Evolutionary conservation across 2,329 filamentous ascomycete species (phyloP).

Genomic region (Nothomitra cinnamomea): DNA sequence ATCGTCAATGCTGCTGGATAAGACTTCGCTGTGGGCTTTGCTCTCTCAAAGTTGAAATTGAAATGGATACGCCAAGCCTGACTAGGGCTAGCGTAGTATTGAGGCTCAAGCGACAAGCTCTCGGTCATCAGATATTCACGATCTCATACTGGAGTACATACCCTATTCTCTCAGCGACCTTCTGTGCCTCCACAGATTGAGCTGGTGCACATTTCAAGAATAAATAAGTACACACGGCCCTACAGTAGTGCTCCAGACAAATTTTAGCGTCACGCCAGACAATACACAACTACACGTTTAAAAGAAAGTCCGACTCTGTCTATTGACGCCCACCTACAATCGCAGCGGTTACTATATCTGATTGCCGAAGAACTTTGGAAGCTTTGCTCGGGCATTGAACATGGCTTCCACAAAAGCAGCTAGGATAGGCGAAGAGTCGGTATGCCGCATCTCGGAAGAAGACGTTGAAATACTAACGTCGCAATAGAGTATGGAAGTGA

Average conservation of each 20-base stretch:
- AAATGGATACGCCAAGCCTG: constrained; percentile 1
- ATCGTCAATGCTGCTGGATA: not conserved
- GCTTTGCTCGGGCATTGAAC: not conserved
- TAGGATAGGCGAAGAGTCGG: constrained; percentile 60
- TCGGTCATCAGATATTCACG: not conserved
- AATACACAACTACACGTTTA: too few species aligned
- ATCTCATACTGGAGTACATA: too few species aligned
- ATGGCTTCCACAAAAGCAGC: constrained; percentile 49
- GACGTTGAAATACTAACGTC: not conserved
- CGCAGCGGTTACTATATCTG: too few species aligned
- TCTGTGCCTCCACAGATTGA: too few species aligned
- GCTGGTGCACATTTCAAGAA: too few species aligned
- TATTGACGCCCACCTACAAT: too few species aligned
- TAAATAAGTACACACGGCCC: too few species aligned
- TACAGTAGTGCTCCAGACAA: too few species aligned
- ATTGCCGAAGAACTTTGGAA: not conserved
- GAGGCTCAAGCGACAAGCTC: not conserved
- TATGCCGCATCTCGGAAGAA: constrained; percentile 7
- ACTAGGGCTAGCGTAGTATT: constrained; percentile 1
- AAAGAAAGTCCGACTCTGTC: too few species aligned
- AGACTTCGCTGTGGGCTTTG: not conserved
- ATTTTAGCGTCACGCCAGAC: too few species aligned
- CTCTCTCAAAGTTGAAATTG: not conserved
- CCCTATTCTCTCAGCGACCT: too few species aligned
- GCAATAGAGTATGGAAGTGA: constrained; percentile 23